These are phyloP conservation scores for Jatropha curcas DNA, from an alignment of 345 rosid genomes.

Conservation along the genomic window DNA sequence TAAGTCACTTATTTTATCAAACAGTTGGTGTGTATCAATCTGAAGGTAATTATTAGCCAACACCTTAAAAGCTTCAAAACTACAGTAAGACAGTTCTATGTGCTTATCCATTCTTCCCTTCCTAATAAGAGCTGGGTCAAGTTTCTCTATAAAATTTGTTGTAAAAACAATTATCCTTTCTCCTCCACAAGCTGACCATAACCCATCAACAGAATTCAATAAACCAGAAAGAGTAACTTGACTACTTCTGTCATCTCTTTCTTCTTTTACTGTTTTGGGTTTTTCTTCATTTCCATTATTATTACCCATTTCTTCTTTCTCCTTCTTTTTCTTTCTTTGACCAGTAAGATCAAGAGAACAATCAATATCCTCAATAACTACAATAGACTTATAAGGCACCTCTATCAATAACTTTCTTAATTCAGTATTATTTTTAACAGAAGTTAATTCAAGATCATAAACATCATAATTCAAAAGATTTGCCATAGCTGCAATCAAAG, in stretches of 20 bases:
- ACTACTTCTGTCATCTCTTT: not conserved
- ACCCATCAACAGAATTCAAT: slow-evolving; percentile 15
- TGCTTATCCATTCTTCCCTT: slow-evolving; percentile 15
- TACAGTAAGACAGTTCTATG: slow-evolving; percentile 7
- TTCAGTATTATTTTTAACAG: slow-evolving; percentile 7
- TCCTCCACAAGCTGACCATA: slow-evolving; percentile 21
- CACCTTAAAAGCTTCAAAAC: slow-evolving; percentile 7
- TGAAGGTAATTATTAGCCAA: slow-evolving; percentile 5
- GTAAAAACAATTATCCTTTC: slow-evolving; percentile 1
- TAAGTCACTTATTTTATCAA: not conserved
- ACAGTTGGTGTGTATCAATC: not conserved
- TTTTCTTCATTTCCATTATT: not conserved
- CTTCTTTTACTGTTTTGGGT: not conserved
- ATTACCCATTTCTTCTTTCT: not conserved
- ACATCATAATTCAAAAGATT: slow-evolving; percentile 17
- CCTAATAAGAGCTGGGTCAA: slow-evolving; percentile 6
- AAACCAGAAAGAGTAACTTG: slow-evolving; percentile 15
- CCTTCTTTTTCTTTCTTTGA: slow-evolving; percentile 8
- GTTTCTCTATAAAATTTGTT: slow-evolving; percentile 10
- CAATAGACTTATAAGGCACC: not conserved
- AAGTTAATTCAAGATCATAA: slow-evolving; percentile 11
- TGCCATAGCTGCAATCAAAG: slow-evolving; percentile 17
- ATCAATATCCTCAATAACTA: slow-evolving; percentile 14
- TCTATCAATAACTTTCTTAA: slow-evolving; percentile 9
- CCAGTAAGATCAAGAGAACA: slow-evolving; percentile 15